These are phyloP conservation scores for Hygrocybe coccinea DNA, from an alignment of 768 basidiomycete genomes.

Conservation along the genomic window DNA sequence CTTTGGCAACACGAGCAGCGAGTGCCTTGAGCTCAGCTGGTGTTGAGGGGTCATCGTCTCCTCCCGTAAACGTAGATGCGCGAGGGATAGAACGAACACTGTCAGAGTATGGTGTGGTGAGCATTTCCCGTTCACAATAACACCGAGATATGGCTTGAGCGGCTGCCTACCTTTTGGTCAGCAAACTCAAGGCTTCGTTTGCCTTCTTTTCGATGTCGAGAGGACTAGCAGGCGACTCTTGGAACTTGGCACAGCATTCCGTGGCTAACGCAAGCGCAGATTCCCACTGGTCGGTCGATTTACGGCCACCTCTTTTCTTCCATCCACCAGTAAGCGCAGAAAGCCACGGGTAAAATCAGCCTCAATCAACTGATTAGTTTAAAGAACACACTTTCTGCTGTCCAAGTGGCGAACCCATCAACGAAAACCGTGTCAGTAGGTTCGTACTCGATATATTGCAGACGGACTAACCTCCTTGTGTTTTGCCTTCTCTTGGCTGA, in stretches of 20 bases:
- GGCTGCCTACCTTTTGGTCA: conserved; percentile 7
- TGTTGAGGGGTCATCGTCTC: conserved; percentile 3
- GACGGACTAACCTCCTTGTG: not conserved
- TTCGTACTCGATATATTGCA: not conserved
- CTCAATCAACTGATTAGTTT: not conserved
- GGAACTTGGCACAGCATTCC: conserved; percentile 5
- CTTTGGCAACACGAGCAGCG: conserved; percentile 8
- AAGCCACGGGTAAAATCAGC: conserved; percentile 8
- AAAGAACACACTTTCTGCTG: not conserved
- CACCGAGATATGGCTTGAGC: not conserved
- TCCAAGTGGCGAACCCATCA: not conserved
- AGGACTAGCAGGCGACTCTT: conserved; percentile 2
- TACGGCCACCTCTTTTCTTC: conserved; percentile 3
- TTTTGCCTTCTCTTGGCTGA: conserved; percentile 1
- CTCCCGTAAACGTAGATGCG: conserved; percentile 9
- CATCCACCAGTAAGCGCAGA: conserved; percentile 4
- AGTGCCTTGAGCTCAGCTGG: conserved; percentile 11
- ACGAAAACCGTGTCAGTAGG: not conserved
- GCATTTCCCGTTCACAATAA: conserved; percentile 7
- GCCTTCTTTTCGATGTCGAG: conserved; percentile 7
- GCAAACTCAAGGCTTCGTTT: conserved; percentile 8
- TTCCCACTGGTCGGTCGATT: conserved; percentile 12
- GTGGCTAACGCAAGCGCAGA: conserved; percentile 9
- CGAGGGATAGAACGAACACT: conserved; percentile 14
- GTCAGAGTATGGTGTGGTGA: conserved; percentile 9